phyloP scores from a whole-genome alignment of 768 basidiomycete genomes.

The Tricholoma terreum region DNA sequence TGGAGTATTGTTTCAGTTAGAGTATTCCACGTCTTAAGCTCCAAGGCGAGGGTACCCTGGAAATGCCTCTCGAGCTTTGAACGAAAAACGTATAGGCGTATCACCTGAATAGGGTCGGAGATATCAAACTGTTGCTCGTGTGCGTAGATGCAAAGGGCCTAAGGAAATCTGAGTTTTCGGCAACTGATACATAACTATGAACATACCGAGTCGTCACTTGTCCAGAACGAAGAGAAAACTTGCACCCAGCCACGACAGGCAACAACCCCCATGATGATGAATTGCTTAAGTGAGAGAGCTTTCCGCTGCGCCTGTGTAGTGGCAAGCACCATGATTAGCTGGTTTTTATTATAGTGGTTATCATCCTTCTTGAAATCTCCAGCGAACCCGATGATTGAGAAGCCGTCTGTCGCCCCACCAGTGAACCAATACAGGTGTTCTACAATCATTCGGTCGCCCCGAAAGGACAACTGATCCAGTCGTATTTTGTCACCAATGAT shows the following conservation, averaged over 20 bases:
- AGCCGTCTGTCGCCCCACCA: not conserved
- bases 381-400: too few species aligned
- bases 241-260: slow-evolving; percentile 6
- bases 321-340: slow-evolving; percentile 9
- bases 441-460: too few species aligned
- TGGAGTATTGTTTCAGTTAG: not conserved
- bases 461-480: too few species aligned
- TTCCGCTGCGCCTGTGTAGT: slow-evolving; percentile 9
- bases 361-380: slow-evolving; percentile 8
- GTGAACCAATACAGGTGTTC: too few species aligned
- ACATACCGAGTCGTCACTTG: too few species aligned
- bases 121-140: slow-evolving; percentile 6
- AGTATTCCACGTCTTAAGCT: not conserved
- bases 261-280: slow-evolving; percentile 5
- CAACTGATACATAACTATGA: not conserved
- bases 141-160: not conserved
- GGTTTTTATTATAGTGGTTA: slow-evolving; percentile 1
- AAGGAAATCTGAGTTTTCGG: not conserved
- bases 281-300: slow-evolving; percentile 1
- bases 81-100: slow-evolving; percentile 7
- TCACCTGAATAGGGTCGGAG: slow-evolving; percentile 5
- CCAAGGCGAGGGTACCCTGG: not conserved
- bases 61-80: slow-evolving; percentile 8
- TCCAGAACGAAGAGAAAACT: not conserved
- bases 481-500: too few species aligned